These are phyloP conservation scores for Hordeum pubiflorum DNA, from an alignment of 202 grass and related monocot genomes.

Conservation along the genomic window DNA sequence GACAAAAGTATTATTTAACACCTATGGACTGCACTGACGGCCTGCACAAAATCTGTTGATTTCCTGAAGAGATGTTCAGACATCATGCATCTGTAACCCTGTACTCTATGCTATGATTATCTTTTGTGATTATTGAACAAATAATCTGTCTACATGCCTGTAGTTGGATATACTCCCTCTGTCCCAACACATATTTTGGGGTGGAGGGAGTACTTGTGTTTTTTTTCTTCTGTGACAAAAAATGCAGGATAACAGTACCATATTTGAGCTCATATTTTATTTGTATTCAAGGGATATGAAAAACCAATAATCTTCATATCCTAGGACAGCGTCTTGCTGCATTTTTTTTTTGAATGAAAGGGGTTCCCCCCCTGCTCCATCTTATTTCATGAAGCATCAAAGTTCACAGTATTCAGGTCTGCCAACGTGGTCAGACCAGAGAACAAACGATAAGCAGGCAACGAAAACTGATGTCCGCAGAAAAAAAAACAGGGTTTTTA, in stretches of 20 bases:
- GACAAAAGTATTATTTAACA: conserved; percentile 7
- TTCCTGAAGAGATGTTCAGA: neutral
- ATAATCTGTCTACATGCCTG: neutral
- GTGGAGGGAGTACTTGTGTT: too few species aligned
- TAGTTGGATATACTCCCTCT: neutral
- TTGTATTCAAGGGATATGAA: neutral
- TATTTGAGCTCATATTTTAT: neutral
- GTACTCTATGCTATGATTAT: neutral
- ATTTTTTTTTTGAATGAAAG: too few species aligned
- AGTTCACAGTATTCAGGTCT: too few species aligned
- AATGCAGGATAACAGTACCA: neutral
- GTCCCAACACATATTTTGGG: too few species aligned
- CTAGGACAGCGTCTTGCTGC: too few species aligned
- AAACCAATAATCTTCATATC: neutral
- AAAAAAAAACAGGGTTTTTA: too few species aligned
- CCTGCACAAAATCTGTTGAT: neutral
- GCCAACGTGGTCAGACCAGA: too few species aligned
- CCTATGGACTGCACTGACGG: neutral
- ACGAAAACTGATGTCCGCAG: too few species aligned
- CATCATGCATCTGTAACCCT: neutral
- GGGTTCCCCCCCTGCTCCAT: too few species aligned
- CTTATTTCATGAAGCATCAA: too few species aligned
- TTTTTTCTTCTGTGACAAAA: neutral
- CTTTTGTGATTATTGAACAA: neutral
- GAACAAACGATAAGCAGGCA: too few species aligned